These are phyloP conservation scores for Kurtzmaniella fragi DNA, from an alignment of 805 yeast species.

Conservation along the genomic window DNA sequence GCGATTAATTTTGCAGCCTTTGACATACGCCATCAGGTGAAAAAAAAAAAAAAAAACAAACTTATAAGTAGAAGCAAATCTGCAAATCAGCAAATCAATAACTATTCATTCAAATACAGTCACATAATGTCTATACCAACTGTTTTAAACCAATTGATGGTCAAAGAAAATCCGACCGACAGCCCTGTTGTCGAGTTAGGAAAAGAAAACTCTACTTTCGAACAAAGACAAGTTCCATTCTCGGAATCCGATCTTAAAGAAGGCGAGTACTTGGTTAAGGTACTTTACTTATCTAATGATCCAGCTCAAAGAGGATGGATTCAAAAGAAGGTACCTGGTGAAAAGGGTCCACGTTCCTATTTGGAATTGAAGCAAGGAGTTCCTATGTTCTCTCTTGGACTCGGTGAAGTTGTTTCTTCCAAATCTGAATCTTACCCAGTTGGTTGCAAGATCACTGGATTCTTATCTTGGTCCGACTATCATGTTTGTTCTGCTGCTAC, in stretches of 20 bases:
- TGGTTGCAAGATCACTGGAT: constrained; percentile 21
- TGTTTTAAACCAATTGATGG: background rate
- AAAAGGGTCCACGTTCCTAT: constrained; percentile 14
- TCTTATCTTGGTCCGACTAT: constrained; percentile 20
- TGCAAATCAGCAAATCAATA: too few relatives aligned
- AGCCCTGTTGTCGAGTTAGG: background rate
- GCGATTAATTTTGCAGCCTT: too few relatives aligned
- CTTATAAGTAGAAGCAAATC: too few relatives aligned
- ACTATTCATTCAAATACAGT: too few relatives aligned
- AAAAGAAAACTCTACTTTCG: constrained; percentile 25
- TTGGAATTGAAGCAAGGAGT: constrained; percentile 19
- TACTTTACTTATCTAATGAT: constrained; percentile 28
- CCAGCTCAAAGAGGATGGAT: constrained; percentile 36
- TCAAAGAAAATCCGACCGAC: background rate
- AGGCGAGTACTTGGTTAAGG: constrained; percentile 23
- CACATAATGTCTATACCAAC: background rate
- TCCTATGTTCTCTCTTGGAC: constrained; percentile 15
- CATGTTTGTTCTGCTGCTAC: constrained; percentile 10
- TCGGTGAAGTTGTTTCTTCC: constrained; percentile 21
- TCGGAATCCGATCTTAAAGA: constrained; percentile 11
- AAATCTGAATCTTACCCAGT: constrained; percentile 14
- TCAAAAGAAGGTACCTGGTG: constrained; percentile 17
- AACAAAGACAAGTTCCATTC: constrained; percentile 13
- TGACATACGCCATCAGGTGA: too few relatives aligned
- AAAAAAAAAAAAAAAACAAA: too few relatives aligned